Conservation (phyloP, 768 basidiomycete species). For the Antrodiella citrinella region DNA sequence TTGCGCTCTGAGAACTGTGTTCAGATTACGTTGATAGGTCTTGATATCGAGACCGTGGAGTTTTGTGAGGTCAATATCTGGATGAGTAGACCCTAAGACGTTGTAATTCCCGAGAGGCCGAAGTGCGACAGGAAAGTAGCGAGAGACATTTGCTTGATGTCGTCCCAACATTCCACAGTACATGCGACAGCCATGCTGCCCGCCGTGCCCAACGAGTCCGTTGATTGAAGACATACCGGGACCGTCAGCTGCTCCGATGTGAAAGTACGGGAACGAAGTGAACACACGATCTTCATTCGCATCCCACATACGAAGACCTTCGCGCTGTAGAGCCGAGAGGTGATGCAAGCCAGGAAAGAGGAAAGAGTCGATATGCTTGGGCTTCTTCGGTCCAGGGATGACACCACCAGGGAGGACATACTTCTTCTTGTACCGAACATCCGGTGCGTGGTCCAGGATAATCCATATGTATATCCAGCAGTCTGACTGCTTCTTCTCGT, state of each 20-base stretch:
- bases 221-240: constrained; percentile 18
- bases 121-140: constrained; percentile 27
- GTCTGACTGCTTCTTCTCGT: constrained; percentile 23
- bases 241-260: constrained; percentile 6
- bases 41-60: neutral
- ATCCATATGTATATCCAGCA: constrained; percentile 28
- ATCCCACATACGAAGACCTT: constrained; percentile 24
- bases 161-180: constrained; percentile 25
- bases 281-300: constrained; percentile 1
- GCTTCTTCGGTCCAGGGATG: constrained; percentile 25
- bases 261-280: constrained; percentile 1
- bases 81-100: constrained; percentile 21
- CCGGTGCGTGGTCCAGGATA: constrained; percentile 16
- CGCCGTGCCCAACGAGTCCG: constrained; percentile 28
- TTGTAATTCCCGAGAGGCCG: constrained; percentile 17
- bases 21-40: constrained; percentile 15
- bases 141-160: constrained; percentile 15
- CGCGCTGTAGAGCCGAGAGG: constrained; percentile 18
- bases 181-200: constrained; percentile 26
- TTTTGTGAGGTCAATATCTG: constrained; percentile 19
- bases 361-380: constrained; percentile 24
- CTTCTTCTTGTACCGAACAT: constrained; percentile 23
- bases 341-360: constrained; percentile 24
- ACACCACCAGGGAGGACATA: constrained; percentile 22
- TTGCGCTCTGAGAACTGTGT: constrained; percentile 10